Base-by-base conservation (phyloP, 768 basidiomycete genomes). In the Xerocomellus chrysenteron region DNA sequence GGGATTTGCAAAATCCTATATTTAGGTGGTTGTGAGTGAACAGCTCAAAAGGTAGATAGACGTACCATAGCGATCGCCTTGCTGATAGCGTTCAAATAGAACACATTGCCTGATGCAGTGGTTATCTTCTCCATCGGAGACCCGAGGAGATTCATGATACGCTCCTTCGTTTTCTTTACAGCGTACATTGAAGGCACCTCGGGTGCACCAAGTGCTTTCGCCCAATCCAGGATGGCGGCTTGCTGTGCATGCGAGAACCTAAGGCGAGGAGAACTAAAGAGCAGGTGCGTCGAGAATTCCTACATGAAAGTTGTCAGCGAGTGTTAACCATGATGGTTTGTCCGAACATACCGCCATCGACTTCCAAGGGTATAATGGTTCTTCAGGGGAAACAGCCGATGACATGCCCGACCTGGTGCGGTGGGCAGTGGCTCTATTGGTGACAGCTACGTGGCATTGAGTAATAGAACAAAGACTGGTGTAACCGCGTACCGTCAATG, bases 231-330 rank as follows among this genome's bases (percentile, higher is more conserved):
- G 5, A 75, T 47, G 1, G 69, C 68, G 16, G 43, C 57, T 50
- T 74, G 57, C 48, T 74, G 73, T 6, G 57, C 45, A 4, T 59
- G 49, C 1, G 69, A 75, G 46, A 75, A 74, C 17, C 60, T 58
- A 0, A 73, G 56, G 4, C 54, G 55, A 1, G 71, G 65, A 3
- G 71, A 74, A 39, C 63, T 69, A 47, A 74, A 74, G 5, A 74
- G 54, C 10, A 73, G 49, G 32, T 67, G 59, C 0, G 68, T 74
- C n/a, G 62, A 47, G 50, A 72, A 68, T 43, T 66, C 59, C 70
- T 72, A 16, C 76, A 47, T 11, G 30, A 32, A 32, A 14, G n/a
- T 9, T 12, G 6, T 54, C 32, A 47, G 17, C 36, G 11, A 14
- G 17, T 30, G 17, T 30, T 19, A 21, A 46, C 13, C 3, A 10